Conservation (phyloP, 139 green algal species). For the Coelastrella sp. region DNA sequence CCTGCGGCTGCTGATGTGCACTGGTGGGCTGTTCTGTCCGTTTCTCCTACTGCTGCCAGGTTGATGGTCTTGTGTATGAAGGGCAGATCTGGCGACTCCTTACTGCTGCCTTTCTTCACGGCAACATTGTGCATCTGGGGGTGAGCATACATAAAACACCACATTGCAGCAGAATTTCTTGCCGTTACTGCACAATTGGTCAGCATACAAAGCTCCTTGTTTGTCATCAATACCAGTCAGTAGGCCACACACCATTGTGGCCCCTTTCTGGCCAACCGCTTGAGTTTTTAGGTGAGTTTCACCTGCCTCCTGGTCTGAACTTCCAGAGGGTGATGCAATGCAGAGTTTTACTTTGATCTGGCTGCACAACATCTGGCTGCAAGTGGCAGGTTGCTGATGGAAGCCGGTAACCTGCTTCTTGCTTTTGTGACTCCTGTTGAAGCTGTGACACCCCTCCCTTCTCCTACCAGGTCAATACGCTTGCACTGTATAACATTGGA, state of each 20-base stretch:
- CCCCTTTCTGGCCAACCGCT: too few relatives aligned
- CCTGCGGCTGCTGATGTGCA: background rate
- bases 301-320: too few relatives aligned
- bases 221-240: too few relatives aligned
- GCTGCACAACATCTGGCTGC: too few relatives aligned
- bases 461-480: constrained; percentile 24
- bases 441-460: background rate
- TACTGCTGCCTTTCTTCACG: constrained; percentile 39
- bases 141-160: background rate
- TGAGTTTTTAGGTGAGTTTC: too few relatives aligned
- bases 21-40: too few relatives aligned
- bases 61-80: background rate
- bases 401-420: background rate
- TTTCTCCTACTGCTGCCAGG: background rate
- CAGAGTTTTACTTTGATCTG: too few relatives aligned
- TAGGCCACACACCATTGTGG: too few relatives aligned
- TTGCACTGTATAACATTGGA: constrained; percentile 33
- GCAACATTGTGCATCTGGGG: constrained; percentile 23
- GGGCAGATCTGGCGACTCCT: constrained; percentile 35
- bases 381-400: background rate
- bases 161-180: background rate
- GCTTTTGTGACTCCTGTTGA: background rate
- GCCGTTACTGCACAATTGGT: background rate
- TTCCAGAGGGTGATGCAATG: too few relatives aligned
- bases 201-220: background rate